Conservation (phyloP, 306 rosid genomes). For the Elaeagnus macrophylla region DNA sequence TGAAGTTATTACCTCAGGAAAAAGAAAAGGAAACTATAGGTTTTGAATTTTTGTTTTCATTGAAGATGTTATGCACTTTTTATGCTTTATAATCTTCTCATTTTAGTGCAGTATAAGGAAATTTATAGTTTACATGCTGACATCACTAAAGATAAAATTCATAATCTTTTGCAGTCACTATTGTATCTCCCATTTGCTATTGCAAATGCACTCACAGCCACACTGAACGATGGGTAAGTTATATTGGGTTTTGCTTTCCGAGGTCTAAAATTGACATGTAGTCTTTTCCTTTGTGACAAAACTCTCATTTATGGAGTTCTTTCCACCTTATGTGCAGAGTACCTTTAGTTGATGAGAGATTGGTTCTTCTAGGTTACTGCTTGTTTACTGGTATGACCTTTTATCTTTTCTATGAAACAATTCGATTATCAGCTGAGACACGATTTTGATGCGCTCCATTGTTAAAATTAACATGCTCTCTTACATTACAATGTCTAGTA, state of each 20-base stretch:
- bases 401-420: no score
- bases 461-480: not conserved
- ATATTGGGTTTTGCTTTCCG: conserved; percentile 14
- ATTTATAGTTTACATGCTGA: no score
- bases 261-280: conserved; percentile 2
- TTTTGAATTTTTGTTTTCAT: no score
- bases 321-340: conserved; percentile 42
- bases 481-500: no score
- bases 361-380: conserved; percentile 76
- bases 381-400: conserved; percentile 47
- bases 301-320: conserved; percentile 11
- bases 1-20: no score
- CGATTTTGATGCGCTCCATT: not conserved
- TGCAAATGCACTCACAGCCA: conserved; percentile 81
- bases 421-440: no score
- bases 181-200: conserved; percentile 78
- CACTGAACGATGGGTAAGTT: conserved; percentile 75
- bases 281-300: conserved; percentile 9
- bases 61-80: no score
- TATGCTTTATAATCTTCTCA: no score
- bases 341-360: conserved; percentile 67
- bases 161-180: conserved; percentile 50
- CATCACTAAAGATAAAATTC: not conserved
- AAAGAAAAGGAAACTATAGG: no score
- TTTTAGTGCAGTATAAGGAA: no score